phyloP scores from a whole-genome alignment of 208 protist species.

The Crithidia sp. region DNA sequence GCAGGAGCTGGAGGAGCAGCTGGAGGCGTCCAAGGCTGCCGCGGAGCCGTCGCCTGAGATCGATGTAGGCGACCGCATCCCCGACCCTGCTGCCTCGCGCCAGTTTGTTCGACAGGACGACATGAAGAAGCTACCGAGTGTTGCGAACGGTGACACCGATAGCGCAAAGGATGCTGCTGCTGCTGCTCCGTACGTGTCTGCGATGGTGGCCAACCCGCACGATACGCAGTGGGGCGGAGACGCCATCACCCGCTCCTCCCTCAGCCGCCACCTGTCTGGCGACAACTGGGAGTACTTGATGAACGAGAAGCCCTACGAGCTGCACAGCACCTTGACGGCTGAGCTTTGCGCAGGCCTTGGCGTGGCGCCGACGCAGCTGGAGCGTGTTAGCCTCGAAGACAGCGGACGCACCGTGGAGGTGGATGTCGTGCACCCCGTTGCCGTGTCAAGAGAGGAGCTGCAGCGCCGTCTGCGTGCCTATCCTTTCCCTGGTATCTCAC shows the following conservation, averaged over 20 bases:
- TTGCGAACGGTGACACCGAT: background rate
- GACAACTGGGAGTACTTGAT: conserved; percentile 62
- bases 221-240: conserved; percentile 4
- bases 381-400: conserved; percentile 29
- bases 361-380: conserved; percentile 45
- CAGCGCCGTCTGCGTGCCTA: conserved; percentile 45
- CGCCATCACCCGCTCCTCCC: conserved; percentile 21
- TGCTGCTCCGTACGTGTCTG: background rate
- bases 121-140: conserved; percentile 8
- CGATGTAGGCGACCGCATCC: background rate
- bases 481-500: conserved; percentile 41
- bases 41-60: conserved; percentile 2
- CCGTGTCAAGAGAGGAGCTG: conserved; percentile 41
- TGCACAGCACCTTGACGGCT: conserved; percentile 42
- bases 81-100: background rate
- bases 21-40: no score
- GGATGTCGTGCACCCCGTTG: conserved; percentile 46
- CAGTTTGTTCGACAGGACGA: conserved; percentile 25
- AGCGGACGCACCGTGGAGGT: conserved; percentile 39
- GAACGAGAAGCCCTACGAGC: conserved; percentile 51
- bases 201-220: conserved; percentile 14
- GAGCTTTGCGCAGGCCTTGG: conserved; percentile 53
- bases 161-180: background rate
- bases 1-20: background rate
- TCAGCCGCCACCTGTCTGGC: conserved; percentile 46